Conservation (phyloP, 371 early-diverging fungal species). For the Ordospora pajunii region DNA sequence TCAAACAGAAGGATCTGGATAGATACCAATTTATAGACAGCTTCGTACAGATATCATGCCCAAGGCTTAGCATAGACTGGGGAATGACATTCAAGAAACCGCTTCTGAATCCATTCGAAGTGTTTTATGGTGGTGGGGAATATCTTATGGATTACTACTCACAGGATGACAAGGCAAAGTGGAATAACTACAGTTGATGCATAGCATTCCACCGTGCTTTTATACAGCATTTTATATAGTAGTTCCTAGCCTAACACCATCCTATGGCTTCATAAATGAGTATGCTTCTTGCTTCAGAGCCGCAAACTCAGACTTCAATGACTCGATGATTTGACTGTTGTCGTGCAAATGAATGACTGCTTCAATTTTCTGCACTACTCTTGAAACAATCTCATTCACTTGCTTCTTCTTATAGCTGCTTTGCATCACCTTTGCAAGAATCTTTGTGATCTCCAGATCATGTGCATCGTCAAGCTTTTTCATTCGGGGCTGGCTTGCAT, state of each 20-base stretch:
- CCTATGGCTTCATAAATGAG: neutral
- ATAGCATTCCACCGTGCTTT: neutral
- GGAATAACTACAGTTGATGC: slow-evolving; percentile 48
- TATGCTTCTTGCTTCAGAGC: neutral
- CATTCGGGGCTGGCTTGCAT: neutral
- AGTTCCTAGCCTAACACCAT: neutral
- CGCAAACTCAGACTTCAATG: slow-evolving; percentile 16
- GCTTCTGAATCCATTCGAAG: slow-evolving; percentile 87
- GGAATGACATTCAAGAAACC: slow-evolving; percentile 86
- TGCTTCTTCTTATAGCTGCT: slow-evolving; percentile 43
- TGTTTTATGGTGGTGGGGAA: slow-evolving; percentile 64
- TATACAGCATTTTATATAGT: neutral
- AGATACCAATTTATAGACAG: slow-evolving; percentile 53
- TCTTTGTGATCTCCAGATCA: slow-evolving; percentile 40
- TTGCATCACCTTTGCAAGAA: slow-evolving; percentile 45
- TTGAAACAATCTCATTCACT: slow-evolving; percentile 22
- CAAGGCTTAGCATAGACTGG: slow-evolving; percentile 96
- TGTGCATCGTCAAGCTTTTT: neutral
- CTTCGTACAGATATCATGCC: slow-evolving; percentile 94
- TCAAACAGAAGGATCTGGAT: slow-evolving; percentile 44
- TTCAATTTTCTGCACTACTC: slow-evolving; percentile 26
- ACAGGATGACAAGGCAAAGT: slow-evolving; percentile 47
- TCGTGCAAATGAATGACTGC: neutral
- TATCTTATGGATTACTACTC: slow-evolving; percentile 61
- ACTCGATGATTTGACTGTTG: neutral